Conservation (phyloP, 192 early-diverging fungal species). For the Chytriomyces hyalinus region DNA sequence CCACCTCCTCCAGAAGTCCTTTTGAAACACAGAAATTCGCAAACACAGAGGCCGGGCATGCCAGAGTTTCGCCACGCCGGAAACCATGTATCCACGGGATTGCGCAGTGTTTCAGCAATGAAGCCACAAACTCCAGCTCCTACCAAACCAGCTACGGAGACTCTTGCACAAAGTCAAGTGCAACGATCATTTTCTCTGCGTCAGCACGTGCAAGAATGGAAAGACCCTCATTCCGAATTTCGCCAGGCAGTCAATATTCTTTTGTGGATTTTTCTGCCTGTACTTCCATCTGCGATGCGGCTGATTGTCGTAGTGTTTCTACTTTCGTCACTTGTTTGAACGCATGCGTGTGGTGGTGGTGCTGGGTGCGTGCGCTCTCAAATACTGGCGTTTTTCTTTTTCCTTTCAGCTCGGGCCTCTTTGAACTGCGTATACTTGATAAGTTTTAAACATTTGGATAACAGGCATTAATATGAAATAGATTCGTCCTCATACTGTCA, state of each 20-base stretch:
- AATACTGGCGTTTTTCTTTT: no score
- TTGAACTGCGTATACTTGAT: no score
- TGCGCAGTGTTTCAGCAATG: neutral
- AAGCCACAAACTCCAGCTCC: neutral
- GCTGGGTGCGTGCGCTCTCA: no score
- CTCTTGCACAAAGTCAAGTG: neutral
- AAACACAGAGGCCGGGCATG: neutral
- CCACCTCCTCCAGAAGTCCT: neutral
- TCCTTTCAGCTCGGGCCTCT: no score
- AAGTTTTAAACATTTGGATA: no score
- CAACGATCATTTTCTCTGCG: neutral
- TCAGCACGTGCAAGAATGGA: neutral
- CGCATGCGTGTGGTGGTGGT: neutral
- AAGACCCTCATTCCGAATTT: slow-evolving; percentile 8
- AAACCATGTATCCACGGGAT: neutral
- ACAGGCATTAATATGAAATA: no score
- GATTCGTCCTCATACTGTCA: no score
- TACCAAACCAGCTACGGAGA: neutral
- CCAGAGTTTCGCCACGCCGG: neutral
- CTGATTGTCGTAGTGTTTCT: slow-evolving; percentile 10
- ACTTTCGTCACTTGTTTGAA: neutral
- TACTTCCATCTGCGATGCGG: neutral
- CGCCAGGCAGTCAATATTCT: slow-evolving; percentile 1
- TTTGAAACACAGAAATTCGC: neutral
- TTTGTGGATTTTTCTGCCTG: slow-evolving; percentile 7